Percentiles rank a stretch among this genome's conserved stretches.
These are phyloP conservation scores for Auricularia cornea DNA, from an alignment of 768 basidiomycete genomes.

Conservation along the genomic window DNA sequence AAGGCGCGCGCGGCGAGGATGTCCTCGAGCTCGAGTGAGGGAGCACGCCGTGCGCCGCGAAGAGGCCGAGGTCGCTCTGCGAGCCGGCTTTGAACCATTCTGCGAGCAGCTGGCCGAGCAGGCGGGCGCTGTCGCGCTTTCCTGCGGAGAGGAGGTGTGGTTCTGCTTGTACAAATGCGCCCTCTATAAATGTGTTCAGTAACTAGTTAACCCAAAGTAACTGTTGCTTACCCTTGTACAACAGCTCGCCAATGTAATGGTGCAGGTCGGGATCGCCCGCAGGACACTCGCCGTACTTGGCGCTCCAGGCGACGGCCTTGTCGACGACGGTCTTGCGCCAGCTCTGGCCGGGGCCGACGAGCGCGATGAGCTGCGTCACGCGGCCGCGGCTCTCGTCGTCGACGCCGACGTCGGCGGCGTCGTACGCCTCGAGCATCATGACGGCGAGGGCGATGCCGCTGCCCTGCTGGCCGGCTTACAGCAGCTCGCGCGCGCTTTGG, in stretches of 20 bases:
- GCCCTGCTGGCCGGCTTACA: conserved; percentile 82
- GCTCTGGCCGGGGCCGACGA: conserved; percentile 65
- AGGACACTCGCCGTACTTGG: conserved; percentile 67
- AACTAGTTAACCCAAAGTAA: neutral
- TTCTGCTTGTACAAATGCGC: conserved; percentile 66
- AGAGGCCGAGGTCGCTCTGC: conserved; percentile 53
- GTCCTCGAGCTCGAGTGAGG: conserved; percentile 86
- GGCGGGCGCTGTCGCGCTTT: conserved; percentile 78
- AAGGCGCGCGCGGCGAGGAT: conserved; percentile 93
- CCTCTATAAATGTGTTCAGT: conserved; percentile 42
- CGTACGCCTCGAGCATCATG: conserved; percentile 80
- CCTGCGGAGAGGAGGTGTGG: conserved; percentile 77
- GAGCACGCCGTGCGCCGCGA: conserved; percentile 77
- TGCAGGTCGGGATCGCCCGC: conserved; percentile 85
- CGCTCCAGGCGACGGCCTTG: conserved; percentile 83
- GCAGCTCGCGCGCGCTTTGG: conserved; percentile 75
- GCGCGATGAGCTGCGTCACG: conserved; percentile 84
- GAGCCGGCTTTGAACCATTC: conserved; percentile 50
- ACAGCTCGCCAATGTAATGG: conserved; percentile 81
- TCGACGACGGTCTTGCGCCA: conserved; percentile 92
- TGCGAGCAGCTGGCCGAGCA: conserved; percentile 79
- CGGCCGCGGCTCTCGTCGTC: conserved; percentile 82
- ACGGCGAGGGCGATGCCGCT: conserved; percentile 80
- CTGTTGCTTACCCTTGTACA: conserved; percentile 60
- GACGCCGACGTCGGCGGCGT: conserved; percentile 60